These are phyloP conservation scores for Capsicum pubescens DNA, from an alignment of 257 asterid genomes.

Conservation along the genomic window DNA sequence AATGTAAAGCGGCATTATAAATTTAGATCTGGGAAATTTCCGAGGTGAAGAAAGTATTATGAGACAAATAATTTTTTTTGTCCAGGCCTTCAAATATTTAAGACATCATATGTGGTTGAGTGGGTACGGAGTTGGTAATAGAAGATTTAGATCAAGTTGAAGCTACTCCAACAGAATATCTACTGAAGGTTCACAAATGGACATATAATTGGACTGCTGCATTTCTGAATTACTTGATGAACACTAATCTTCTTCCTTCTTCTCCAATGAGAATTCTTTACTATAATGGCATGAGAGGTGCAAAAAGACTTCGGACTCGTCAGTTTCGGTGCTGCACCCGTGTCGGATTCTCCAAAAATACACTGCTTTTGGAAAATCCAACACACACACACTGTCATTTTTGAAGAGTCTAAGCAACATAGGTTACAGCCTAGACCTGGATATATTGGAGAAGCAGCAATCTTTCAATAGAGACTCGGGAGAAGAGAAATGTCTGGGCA, in stretches of 20 bases:
- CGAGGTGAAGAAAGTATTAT: not conserved
- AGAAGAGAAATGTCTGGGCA: not conserved
- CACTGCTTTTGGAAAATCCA: too few relatives aligned
- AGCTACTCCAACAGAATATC: not conserved
- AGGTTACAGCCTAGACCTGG: not conserved
- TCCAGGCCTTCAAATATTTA: conserved; percentile 5
- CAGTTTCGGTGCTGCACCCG: too few relatives aligned
- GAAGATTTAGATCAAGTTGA: not conserved
- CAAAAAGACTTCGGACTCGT: not conserved
- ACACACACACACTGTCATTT: too few relatives aligned
- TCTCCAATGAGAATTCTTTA: not conserved
- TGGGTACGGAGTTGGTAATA: not conserved
- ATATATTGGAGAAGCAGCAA: not conserved
- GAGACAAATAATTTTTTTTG: not conserved
- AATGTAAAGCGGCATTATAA: not conserved
- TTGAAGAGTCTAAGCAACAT: not conserved
- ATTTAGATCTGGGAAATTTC: not conserved
- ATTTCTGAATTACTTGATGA: not conserved
- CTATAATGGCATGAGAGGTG: not conserved
- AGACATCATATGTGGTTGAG: not conserved
- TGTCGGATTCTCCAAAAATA: too few relatives aligned
- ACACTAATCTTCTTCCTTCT: conserved; percentile 1
- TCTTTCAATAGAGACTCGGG: not conserved
- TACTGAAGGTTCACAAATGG: not conserved
- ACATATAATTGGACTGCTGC: not conserved